Evolutionary conservation across 1,284 basidiomycete species (phyloP).

Genomic region (Rhodotorula sp.): DNA sequence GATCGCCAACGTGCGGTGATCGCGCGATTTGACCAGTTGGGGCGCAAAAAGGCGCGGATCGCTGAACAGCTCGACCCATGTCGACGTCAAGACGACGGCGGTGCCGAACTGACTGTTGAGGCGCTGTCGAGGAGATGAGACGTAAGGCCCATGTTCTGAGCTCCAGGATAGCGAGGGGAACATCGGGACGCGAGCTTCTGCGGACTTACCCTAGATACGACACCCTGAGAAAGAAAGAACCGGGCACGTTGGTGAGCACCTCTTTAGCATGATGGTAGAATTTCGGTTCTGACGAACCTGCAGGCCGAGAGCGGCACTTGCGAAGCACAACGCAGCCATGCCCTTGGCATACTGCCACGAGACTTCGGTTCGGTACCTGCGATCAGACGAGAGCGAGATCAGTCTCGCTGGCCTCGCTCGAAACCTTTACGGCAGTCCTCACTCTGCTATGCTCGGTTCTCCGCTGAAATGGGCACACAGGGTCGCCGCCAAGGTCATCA

Average conservation of each 20-base stretch:
- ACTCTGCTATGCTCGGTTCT: slow-evolving; percentile 58
- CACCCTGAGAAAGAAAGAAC: slow-evolving; percentile 58
- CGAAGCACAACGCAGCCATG: slow-evolving; percentile 69
- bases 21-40: slow-evolving; percentile 59
- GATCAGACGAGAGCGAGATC: no score
- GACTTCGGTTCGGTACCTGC: slow-evolving; percentile 18
- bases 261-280: no score
- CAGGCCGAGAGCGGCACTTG: slow-evolving; percentile 54
- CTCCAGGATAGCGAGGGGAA: slow-evolving; percentile 2
- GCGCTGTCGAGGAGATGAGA: slow-evolving; percentile 38
- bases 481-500: slow-evolving; percentile 70
- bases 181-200: not conserved
- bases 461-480: slow-evolving; percentile 61
- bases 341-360: slow-evolving; percentile 52
- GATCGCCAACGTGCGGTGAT: slow-evolving; percentile 70
- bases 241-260: no score
- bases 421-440: slow-evolving; percentile 39
- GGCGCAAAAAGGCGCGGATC: slow-evolving; percentile 68
- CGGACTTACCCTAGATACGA: slow-evolving; percentile 63
- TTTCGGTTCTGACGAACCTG: slow-evolving; percentile 53
- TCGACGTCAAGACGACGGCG: slow-evolving; percentile 61
- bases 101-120: slow-evolving; percentile 65
- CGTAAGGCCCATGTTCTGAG: slow-evolving; percentile 53
- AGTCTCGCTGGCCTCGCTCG: no score
- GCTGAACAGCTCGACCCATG: slow-evolving; percentile 81